Evolutionary conservation across 1,284 basidiomycete genomes (phyloP), one percentile per base, ranked within the genome.

Genomic region (Ustilago xerochloae): DNA sequence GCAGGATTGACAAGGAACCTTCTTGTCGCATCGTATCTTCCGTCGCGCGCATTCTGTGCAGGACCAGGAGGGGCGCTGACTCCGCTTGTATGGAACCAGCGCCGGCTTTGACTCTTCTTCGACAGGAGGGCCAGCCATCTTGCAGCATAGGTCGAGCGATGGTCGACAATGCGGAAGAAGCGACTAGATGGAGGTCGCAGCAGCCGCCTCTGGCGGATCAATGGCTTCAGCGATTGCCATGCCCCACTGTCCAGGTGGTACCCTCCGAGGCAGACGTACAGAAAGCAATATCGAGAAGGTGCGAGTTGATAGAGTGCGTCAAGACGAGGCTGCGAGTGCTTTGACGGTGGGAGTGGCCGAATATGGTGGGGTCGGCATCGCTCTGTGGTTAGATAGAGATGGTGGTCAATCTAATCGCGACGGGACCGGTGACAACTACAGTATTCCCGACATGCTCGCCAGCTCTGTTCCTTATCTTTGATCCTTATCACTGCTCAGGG

Each of bases 1-100:
- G 54, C 78, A 80, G 0, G 78, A 69, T 12, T 67, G 58, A 38
- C 77, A 79, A 0, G 77, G 77, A 18, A 75, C 71, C 54, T 75
- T 64, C 52, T 75, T 77, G 52, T 79, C 75, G 63, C 77, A 79
- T 46, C 65, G 67, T 20, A 72, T 71, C 63, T 79, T 79, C 6
- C 77, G 56, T 12, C 75, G 35, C 4, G 72, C 67, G 32, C 77
- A 79, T 54, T 80, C 78, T 24, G 77, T 75, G 48, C 78, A 80
- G 9, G 72, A 75, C 75, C 75, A 77, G 12, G 66, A 73, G 0
- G 75, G 75, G 5, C 75, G 61, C 20, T 73, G 70, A 30, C 70
- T 73, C 15, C 64, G 32, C 60, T 73, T 73, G 62, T 64, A 73
- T 2, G 70, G 70, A 0, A 73, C 13, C 5, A 57, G 49, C 7